Evolutionary conservation across 2,329 filamentous ascomycete species (phyloP).

Genomic region (Pestalotiopsis sp.): DNA sequence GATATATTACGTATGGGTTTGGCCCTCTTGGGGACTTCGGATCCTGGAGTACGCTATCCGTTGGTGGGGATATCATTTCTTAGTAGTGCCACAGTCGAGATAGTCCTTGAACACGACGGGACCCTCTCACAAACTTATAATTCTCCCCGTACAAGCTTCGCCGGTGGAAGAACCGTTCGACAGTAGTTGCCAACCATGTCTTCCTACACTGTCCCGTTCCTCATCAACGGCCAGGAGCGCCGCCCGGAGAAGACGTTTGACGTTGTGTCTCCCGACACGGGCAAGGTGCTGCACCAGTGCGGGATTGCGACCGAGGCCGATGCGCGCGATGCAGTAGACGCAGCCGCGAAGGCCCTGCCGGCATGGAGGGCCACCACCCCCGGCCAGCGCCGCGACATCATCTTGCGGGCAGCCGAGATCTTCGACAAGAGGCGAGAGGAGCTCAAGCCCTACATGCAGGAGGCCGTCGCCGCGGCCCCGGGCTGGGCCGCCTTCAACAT

Average conservation of each 20-base stretch:
- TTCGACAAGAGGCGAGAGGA: constrained; percentile 56
- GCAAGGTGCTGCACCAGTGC: constrained; percentile 53
- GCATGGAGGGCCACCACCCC: constrained; percentile 65
- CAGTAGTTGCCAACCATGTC: constrained; percentile 22
- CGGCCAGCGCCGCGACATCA: constrained; percentile 58
- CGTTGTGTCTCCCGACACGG: constrained; percentile 59
- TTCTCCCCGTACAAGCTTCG: background rate
- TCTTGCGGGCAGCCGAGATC: constrained; percentile 64
- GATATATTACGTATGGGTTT: background rate
- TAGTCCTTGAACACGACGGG: background rate
- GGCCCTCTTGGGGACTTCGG: background rate
- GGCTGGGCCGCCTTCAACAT: constrained; percentile 37
- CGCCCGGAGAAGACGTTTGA: constrained; percentile 51
- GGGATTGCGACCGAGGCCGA: constrained; percentile 56
- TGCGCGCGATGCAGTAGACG: constrained; percentile 49
- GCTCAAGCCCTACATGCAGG: constrained; percentile 53
- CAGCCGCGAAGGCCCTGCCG: constrained; percentile 62
- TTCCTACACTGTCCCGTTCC: constrained; percentile 39
- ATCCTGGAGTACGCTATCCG: background rate
- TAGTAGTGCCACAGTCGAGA: background rate
- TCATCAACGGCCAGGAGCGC: constrained; percentile 48
- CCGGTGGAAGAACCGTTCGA: background rate
- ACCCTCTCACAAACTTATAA: background rate
- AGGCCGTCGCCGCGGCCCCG: constrained; percentile 34
- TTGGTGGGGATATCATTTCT: background rate